phyloP scores from a whole-genome alignment of 176 grass and related monocot genomes.

The Saccharum officinarum region DNA sequence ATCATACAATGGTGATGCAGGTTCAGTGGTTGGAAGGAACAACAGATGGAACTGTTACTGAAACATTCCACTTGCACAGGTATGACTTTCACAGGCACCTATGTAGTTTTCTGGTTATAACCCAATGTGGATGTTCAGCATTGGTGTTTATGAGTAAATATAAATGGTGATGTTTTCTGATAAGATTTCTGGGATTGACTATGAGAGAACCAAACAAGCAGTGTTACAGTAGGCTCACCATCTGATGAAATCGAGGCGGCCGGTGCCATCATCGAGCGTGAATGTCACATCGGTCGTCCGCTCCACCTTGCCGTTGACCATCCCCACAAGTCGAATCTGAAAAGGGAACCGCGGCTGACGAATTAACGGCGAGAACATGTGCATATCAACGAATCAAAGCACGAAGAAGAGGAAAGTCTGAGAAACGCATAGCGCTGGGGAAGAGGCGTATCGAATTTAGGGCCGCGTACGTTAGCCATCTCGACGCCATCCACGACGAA shows the following conservation, averaged over 20 bases:
- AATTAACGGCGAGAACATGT: not conserved
- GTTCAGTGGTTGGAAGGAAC: slow-evolving; percentile 42
- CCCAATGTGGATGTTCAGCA: not conserved
- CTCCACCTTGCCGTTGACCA: slow-evolving; percentile 72
- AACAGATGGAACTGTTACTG: slow-evolving; percentile 26
- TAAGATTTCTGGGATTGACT: not conserved
- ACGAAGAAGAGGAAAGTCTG: not conserved
- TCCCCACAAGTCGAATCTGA: slow-evolving; percentile 70
- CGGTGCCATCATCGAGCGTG: slow-evolving; percentile 85
- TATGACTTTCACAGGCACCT: not conserved
- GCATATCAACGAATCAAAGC: not conserved
- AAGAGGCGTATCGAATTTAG: not conserved
- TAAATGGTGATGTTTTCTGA: not conserved
- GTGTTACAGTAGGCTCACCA: slow-evolving; percentile 44
- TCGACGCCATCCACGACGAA: slow-evolving; percentile 68
- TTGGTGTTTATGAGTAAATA: not conserved
- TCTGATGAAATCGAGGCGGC: slow-evolving; percentile 82
- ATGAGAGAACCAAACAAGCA: slow-evolving; percentile 5
- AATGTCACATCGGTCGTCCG: slow-evolving; percentile 66
- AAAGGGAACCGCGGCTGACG: not conserved
- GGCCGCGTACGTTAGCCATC: slow-evolving; percentile 44
- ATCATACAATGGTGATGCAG: slow-evolving; percentile 31
- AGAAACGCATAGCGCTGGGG: too few relatives aligned
- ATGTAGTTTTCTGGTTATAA: not conserved
- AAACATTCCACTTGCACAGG: too few relatives aligned